phyloP scores from a whole-genome alignment of 192 early-diverging fungal species.

The Gryganskiella cystojenkinii region DNA sequence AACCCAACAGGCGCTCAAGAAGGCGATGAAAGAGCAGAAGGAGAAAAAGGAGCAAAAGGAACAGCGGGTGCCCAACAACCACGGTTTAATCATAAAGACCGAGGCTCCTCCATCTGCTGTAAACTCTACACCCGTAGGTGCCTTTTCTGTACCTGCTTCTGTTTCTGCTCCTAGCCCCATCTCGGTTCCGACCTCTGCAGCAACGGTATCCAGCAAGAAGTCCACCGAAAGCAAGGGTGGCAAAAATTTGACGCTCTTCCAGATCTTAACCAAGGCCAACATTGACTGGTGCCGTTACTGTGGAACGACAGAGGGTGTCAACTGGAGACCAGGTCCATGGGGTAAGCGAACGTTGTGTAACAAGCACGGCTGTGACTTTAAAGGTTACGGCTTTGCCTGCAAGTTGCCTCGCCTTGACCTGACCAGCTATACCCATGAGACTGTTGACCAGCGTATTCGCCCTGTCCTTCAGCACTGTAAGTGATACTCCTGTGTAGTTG shows the following conservation, averaged over 20 bases:
- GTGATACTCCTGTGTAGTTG: conserved; percentile 10
- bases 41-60: conserved; percentile 18
- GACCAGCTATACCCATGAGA: conserved; percentile 77
- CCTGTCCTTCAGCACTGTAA: conserved; percentile 90
- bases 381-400: conserved; percentile 92
- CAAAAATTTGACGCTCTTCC: conserved; percentile 67
- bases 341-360: conserved; percentile 95
- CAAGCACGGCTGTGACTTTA: conserved; percentile 96
- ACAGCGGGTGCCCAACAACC: too few relatives aligned
- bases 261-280: conserved; percentile 67
- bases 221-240: conserved; percentile 20
- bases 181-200: conserved; percentile 12
- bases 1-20: neutral
- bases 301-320: conserved; percentile 87
- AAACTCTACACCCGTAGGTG: neutral
- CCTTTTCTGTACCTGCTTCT: conserved; percentile 13
- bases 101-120: too few relatives aligned
- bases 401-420: conserved; percentile 89
- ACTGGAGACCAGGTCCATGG: conserved; percentile 95
- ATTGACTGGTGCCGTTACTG: conserved; percentile 94
- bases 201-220: conserved; percentile 1
- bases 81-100: too few relatives aligned
- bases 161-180: neutral
- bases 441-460: conserved; percentile 80
- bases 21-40: conserved; percentile 5